phyloP scores from a whole-genome alignment of 2,329 filamentous ascomycete species.

The Colletotrichum phormii region DNA sequence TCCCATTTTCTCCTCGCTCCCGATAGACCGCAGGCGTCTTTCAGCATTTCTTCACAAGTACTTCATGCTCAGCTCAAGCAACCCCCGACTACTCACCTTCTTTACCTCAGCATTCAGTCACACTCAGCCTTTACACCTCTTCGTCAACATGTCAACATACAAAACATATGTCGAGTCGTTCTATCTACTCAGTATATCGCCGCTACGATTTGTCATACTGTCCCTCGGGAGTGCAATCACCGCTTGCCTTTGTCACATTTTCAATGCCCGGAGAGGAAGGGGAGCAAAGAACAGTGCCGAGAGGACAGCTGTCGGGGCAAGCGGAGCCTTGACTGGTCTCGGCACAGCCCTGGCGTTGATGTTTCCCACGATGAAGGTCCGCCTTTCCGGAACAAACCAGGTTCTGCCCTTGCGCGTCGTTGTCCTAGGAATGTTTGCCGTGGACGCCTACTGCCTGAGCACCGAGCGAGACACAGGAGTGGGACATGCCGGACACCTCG shows the following conservation, averaged over 20 bases:
- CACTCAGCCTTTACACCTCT: constrained; percentile 24
- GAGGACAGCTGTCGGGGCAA: constrained; percentile 24
- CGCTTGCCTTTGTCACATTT: constrained; percentile 6
- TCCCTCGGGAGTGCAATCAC: constrained; percentile 26
- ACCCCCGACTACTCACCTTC: constrained; percentile 8
- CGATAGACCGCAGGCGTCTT: constrained; percentile 15
- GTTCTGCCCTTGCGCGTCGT: constrained; percentile 21
- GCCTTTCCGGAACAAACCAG: constrained; percentile 18
- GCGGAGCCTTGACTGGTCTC: constrained; percentile 22
- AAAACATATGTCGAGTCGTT: constrained; percentile 20
- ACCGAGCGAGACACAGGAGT: constrained; percentile 24
- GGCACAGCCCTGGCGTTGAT: constrained; percentile 26
- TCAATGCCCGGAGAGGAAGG: neutral
- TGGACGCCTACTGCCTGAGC: constrained; percentile 24
- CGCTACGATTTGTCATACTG: constrained; percentile 12
- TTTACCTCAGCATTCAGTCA: constrained; percentile 31
- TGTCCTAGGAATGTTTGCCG: constrained; percentile 19
- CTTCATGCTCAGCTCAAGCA: constrained; percentile 28
- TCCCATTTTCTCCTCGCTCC: constrained; percentile 23
- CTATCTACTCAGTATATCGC: constrained; percentile 5
- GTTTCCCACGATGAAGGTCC: constrained; percentile 25
- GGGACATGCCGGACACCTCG: constrained; percentile 27
- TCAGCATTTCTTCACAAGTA: constrained; percentile 9
- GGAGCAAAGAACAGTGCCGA: neutral
- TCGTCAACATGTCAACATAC: constrained; percentile 33